Base-by-base conservation (phyloP, 495 filamentous ascomycete species). In the Thozetella sp. region DNA sequence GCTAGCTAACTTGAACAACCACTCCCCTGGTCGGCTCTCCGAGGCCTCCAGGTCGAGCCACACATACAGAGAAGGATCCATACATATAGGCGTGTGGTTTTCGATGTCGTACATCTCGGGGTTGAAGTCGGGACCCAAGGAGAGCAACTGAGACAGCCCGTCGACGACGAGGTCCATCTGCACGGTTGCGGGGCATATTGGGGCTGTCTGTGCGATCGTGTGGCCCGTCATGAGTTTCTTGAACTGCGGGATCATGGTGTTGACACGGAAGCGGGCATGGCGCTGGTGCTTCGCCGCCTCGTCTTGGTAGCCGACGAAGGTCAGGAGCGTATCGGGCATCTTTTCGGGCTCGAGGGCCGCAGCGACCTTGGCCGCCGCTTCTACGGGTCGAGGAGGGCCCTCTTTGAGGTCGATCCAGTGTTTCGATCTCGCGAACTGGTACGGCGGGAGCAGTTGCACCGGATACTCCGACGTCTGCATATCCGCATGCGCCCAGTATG, bases 401-500 rank as follows among this genome's bases (percentile, higher is more conserved):
- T n/a, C 53, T 56, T 70, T 74, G 24, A 61, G 59, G 1, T 74
- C 70, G 0, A 74, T 24, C 70, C 72, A 73, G 57, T 74, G 73
- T 1, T 57, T 23, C 30, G 45, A 10, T 27, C 74, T 74, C 24
- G 75, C 72, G 51, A 76, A 77, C 53, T 80, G 77, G 55, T 80
- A 80, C 1, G 74, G 71, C 2, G 77, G 77, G 9, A 80, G 63
- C 22, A 74, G 27, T 1, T 77, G 20, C 0, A 58, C 54, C 4
- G 48, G 23, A 43, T 75, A 71, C 1, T 74, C 63, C 6, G 52
- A 43, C 6, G 60, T 78, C 62, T 83, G 81, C 1, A 43, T 54
- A 0, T 19, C 22, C 55, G 81, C 75, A 53, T 79, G 76, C 0
- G 72, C 56, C 85, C 84, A 88, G 72, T 80, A 84, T 4, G 59